These are phyloP conservation scores for Solanum hybrid DNA, from an alignment of 305 asterid genomes.

Conservation along the genomic window DNA sequence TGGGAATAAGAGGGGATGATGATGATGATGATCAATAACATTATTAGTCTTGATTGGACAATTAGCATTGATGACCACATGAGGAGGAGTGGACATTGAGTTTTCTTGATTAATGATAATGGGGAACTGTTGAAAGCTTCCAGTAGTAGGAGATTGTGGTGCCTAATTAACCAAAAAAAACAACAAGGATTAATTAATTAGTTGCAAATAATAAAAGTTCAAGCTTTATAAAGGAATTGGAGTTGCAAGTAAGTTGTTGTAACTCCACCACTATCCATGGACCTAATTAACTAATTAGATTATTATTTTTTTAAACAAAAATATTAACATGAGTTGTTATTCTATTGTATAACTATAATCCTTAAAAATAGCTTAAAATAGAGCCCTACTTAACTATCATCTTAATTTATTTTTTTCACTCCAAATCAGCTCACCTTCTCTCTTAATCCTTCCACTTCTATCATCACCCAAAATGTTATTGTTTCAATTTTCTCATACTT, in stretches of 20 bases:
- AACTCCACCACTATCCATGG: neutral
- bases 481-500: neutral
- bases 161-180: neutral
- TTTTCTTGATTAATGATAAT: neutral
- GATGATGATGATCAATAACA: neutral
- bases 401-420: neutral
- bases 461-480: neutral
- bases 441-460: neutral
- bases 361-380: neutral
- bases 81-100: neutral
- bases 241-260: neutral
- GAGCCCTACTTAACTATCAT: neutral
- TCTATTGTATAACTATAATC: neutral
- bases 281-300: neutral
- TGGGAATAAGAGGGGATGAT: neutral
- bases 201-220: neutral
- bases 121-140: neutral
- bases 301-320: neutral
- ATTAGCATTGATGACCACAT: neutral
- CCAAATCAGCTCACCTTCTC: neutral
- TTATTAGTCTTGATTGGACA: neutral
- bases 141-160: slow-evolving; percentile 2
- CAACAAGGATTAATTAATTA: neutral
- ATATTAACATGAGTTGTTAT: neutral
- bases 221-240: neutral